Base-by-base conservation (phyloP, 352 stramenopile species). In the Phytophthora megakarya region DNA sequence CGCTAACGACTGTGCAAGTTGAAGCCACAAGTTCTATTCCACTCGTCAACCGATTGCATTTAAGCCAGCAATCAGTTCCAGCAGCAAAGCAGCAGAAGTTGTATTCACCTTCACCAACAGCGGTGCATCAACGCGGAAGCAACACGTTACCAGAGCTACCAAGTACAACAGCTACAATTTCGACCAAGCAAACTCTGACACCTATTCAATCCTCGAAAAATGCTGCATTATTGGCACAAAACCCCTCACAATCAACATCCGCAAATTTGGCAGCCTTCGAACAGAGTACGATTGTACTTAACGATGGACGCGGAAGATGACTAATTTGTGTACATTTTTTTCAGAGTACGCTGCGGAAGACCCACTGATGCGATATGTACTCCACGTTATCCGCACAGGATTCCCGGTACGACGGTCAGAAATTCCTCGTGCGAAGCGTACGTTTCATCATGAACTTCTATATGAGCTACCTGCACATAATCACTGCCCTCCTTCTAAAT, bases 291-390 rank as follows among this genome's bases (percentile, higher is more conserved):
- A 10, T 19, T 26, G 39, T 19, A 11, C n/a, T 9, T 13, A 2
- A 38, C 5, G 22, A 47, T 13, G 0, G 12, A 30, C 1, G 8
- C 12, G 30, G 25, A 19, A 39, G 26, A 8, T 50, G 2, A 50
- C 40, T 25, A 11, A 40, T 46, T 33, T 11, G 13, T 56, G 33
- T 35, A 39, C 1, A 0, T 35, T 52, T 50, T 40, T 8, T 51
- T 23, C 21, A 89, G 80, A 86, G 55, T 88, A 88, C 32, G 73
- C 55, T 9, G 65, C 52, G 6, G 40, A 80, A 44, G 76, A 89
- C 32, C 51, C 56, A 15, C 47, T 89, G 28, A 70, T 86, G 38
- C 68, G 49, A 1, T 89, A 84, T 52, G 51, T 76, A 16, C 58
- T 89, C 2, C 42, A 79, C 3, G 72, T 89, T 15, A 69, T 85